Conservation (phyloP, 371 early-diverging fungal genomes). For the Mucor lusitanicus region DNA sequence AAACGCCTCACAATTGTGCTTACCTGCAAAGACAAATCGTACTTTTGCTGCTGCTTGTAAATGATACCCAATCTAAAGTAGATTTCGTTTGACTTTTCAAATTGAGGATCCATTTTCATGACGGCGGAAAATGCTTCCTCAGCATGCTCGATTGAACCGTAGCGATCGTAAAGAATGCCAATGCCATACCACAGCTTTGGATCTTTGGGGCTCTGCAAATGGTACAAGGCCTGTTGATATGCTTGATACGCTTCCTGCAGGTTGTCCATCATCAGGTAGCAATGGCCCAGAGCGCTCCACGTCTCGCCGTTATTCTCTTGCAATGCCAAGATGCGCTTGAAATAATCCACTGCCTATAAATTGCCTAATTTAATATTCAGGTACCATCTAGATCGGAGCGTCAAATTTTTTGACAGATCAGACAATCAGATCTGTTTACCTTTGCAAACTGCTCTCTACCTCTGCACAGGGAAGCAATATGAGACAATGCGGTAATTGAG, state of each 20-base stretch:
- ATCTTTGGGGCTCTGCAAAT: slow-evolving; percentile 89
- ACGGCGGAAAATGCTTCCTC: slow-evolving; percentile 96
- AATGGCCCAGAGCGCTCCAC: slow-evolving; percentile 93
- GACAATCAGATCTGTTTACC: slow-evolving; percentile 27
- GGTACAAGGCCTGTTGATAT: slow-evolving; percentile 35
- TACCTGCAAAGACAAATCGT: slow-evolving; percentile 82
- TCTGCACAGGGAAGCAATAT: slow-evolving; percentile 71
- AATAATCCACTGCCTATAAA: slow-evolving; percentile 6
- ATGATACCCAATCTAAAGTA: slow-evolving; percentile 97
- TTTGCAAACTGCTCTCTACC: slow-evolving; percentile 65
- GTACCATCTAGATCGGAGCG: neutral
- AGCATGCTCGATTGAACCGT: slow-evolving; percentile 94
- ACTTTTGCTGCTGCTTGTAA: slow-evolving; percentile 95
- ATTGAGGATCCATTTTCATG: slow-evolving; percentile 85
- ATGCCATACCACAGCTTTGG: slow-evolving; percentile 99
- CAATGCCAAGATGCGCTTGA: slow-evolving; percentile 74
- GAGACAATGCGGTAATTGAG: slow-evolving; percentile 77
- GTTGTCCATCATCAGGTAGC: slow-evolving; percentile 92
- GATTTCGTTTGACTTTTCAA: slow-evolving; percentile 96
- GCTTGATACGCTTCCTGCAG: slow-evolving; percentile 83
- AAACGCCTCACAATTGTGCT: neutral
- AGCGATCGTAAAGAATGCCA: slow-evolving; percentile 96
- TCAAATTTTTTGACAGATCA: neutral
- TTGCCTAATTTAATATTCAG: neutral
- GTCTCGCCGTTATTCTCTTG: slow-evolving; percentile 84